Conservation (phyloP, 2,329 filamentous ascomycete species). For the Rachicladosporium sp. region DNA sequence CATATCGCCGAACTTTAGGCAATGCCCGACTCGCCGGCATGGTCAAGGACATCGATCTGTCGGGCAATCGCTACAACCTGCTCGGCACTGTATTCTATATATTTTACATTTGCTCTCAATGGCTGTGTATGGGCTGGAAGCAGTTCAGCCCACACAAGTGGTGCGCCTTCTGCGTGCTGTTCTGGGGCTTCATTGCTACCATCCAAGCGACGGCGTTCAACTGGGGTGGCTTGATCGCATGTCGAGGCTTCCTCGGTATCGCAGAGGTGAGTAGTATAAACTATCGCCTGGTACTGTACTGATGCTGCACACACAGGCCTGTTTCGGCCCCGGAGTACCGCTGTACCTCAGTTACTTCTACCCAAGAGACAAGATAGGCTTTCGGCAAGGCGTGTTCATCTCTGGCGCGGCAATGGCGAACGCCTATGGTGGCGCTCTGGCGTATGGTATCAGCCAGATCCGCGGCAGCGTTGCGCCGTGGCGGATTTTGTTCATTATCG, state of each 20-base stretch:
- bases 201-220: conserved; percentile 33
- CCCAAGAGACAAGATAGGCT: conserved; percentile 42
- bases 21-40: conserved; percentile 45
- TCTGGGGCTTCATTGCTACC: conserved; percentile 36
- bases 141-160: conserved; percentile 25
- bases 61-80: conserved; percentile 36
- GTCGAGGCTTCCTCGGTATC: conserved; percentile 36
- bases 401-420: conserved; percentile 57
- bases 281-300: no score
- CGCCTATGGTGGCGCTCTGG: conserved; percentile 58
- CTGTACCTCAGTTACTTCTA: conserved; percentile 54
- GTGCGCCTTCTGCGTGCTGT: conserved; percentile 31
- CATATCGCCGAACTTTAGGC: no score
- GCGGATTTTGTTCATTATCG: conserved; percentile 50
- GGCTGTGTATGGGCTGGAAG: conserved; percentile 40
- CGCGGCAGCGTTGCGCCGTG: conserved; percentile 47
- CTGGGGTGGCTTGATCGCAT: conserved; percentile 37
- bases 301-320: no score
- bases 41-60: conserved; percentile 37
- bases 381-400: conserved; percentile 44
- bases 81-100: conserved; percentile 43
- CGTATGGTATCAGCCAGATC: conserved; percentile 52
- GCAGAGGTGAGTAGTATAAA: no score
- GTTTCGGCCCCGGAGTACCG: conserved; percentile 38
- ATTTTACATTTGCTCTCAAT: conserved; percentile 45